phyloP scores from a whole-genome alignment of 257 asterid genomes.

The Gentiana macrophylla region DNA sequence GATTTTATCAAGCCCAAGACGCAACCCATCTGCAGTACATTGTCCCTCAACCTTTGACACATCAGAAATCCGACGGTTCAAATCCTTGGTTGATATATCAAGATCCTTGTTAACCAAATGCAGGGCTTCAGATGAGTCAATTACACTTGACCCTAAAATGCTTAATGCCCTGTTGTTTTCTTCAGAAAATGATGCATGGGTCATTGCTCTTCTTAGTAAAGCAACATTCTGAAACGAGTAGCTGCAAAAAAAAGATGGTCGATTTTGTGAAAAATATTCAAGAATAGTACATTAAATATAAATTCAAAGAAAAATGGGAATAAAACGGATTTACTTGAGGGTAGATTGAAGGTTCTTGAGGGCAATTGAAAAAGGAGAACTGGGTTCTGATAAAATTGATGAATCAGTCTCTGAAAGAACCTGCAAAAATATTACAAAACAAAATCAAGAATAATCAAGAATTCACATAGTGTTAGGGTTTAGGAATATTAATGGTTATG shows the following conservation, averaged over 20 bases:
- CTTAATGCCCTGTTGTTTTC: constrained; percentile 77
- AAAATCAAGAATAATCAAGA: constrained; percentile 1
- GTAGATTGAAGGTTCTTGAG: constrained; percentile 48
- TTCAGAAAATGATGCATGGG: constrained; percentile 67
- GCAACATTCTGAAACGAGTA: constrained; percentile 46
- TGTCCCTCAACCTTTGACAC: constrained; percentile 42
- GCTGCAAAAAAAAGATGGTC: constrained; percentile 16
- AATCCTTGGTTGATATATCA: constrained; percentile 47
- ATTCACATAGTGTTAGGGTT: constrained; percentile 5
- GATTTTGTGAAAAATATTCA: not conserved
- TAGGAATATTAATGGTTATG: not conserved
- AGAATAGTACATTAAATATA: not conserved
- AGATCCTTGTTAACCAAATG: constrained; percentile 27
- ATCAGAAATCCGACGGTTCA: constrained; percentile 29
- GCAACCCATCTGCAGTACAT: constrained; percentile 43
- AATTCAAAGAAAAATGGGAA: not conserved
- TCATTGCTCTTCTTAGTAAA: constrained; percentile 55
- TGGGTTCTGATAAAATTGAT: constrained; percentile 4
- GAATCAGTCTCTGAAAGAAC: constrained; percentile 11
- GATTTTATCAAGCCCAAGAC: constrained; percentile 48
- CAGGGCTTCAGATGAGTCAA: constrained; percentile 34
- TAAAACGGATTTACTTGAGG: constrained; percentile 31
- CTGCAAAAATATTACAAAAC: constrained; percentile 17
- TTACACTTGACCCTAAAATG: constrained; percentile 43
- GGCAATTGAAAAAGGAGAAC: constrained; percentile 49